A percentile compares a stretch with the other conserved stretches of the same genome.
Conservation (phyloP, 805 yeast genomes). For the Zygosaccharomyces lentus region DNA sequence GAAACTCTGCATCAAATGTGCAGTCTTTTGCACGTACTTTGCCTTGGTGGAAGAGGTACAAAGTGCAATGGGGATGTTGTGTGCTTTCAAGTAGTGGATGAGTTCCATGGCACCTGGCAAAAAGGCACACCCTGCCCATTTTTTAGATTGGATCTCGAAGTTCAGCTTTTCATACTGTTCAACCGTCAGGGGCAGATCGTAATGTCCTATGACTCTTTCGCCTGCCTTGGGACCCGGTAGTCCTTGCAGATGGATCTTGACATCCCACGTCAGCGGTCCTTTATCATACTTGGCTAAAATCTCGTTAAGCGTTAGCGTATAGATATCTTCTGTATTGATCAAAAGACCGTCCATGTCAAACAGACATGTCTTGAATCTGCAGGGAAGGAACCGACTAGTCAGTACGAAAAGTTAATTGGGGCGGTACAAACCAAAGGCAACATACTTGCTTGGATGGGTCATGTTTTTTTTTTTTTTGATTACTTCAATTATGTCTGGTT, state of each 20-base stretch:
- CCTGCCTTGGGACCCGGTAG: slow-evolving; percentile 80
- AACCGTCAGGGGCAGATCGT: slow-evolving; percentile 61
- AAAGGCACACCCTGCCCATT: slow-evolving; percentile 63
- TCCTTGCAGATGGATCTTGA: slow-evolving; percentile 84
- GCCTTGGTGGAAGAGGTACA: slow-evolving; percentile 75
- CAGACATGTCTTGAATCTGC: slow-evolving; percentile 33
- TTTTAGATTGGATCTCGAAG: slow-evolving; percentile 43
- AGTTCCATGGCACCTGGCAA: slow-evolving; percentile 84
- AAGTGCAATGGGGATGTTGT: slow-evolving; percentile 72
- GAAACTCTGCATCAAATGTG: slow-evolving; percentile 60
- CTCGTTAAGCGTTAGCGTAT: slow-evolving; percentile 72
- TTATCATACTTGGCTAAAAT: slow-evolving; percentile 63
- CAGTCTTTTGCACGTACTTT: slow-evolving; percentile 70
- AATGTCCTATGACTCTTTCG: slow-evolving; percentile 58
- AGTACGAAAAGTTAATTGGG: background rate
- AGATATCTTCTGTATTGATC: slow-evolving; percentile 86
- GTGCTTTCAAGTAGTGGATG: slow-evolving; percentile 47
- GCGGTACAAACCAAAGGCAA: background rate
- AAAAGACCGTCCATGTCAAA: slow-evolving; percentile 93
- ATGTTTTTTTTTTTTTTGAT: background rate
- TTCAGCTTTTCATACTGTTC: slow-evolving; percentile 58
- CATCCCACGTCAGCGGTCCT: slow-evolving; percentile 85
- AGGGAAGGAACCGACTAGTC: background rate
- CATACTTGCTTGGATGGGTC: slow-evolving; percentile 7
- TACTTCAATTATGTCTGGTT: background rate